Evolutionary conservation across 2,329 filamentous ascomycete genomes (phyloP).

Genomic region (Claviceps pazoutovae): DNA sequence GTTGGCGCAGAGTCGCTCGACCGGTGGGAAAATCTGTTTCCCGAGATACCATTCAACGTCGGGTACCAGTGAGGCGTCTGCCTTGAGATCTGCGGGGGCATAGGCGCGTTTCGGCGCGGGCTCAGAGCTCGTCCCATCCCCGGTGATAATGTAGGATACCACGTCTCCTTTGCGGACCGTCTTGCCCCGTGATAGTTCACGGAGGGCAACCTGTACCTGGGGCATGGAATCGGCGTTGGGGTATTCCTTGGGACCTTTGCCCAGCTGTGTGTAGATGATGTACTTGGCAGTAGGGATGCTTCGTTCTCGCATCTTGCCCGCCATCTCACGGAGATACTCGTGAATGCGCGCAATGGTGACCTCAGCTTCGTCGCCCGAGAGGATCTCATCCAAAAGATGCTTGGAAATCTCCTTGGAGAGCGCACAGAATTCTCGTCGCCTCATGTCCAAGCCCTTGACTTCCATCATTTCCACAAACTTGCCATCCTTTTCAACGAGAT

Average conservation of each 20-base stretch:
- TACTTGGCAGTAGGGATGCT: constrained; percentile 70
- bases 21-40: constrained; percentile 96
- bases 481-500: constrained; percentile 76
- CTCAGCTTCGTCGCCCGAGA: constrained; percentile 87
- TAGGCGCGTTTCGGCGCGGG: constrained; percentile 78
- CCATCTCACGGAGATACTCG: constrained; percentile 78
- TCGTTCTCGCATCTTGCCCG: constrained; percentile 72
- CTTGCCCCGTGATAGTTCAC: constrained; percentile 77
- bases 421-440: constrained; percentile 87
- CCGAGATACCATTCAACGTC: constrained; percentile 97
- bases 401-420: constrained; percentile 91
- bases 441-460: constrained; percentile 97
- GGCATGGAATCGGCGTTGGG: constrained; percentile 93
- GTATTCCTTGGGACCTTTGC: constrained; percentile 85
- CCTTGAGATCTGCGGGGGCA: constrained; percentile 68
- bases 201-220: constrained; percentile 86
- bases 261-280: constrained; percentile 94
- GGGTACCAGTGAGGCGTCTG: constrained; percentile 60
- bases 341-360: constrained; percentile 80
- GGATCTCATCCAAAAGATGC: constrained; percentile 79
- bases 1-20: constrained; percentile 93
- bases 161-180: constrained; percentile 86
- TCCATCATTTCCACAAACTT: constrained; percentile 92
- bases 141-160: constrained; percentile 87
- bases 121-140: constrained; percentile 52